These are phyloP conservation scores for Suillus luteus DNA, from an alignment of 768 basidiomycete genomes.

Conservation along the genomic window DNA sequence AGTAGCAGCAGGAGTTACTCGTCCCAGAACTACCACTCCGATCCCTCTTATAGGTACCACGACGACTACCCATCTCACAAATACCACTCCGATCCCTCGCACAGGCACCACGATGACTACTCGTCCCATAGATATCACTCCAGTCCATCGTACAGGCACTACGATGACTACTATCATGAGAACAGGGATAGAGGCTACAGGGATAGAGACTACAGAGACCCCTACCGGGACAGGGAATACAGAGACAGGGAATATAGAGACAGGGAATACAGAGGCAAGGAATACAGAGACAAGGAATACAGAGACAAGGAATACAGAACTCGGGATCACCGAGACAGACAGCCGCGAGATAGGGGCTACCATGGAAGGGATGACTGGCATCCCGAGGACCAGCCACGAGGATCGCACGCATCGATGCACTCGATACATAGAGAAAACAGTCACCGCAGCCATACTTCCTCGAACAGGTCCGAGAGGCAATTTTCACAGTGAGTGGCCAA, in stretches of 20 bases:
- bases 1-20: constrained; percentile 30
- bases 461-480: constrained; percentile 20
- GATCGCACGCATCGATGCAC: constrained; percentile 21
- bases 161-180: constrained; percentile 24
- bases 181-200: constrained; percentile 23
- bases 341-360: neutral
- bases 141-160: constrained; percentile 26
- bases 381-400: constrained; percentile 17
- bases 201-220: constrained; percentile 26
- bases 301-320: constrained; percentile 4
- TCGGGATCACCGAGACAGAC: constrained; percentile 4
- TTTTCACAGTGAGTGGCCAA: constrained; percentile 22
- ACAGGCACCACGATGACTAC: constrained; percentile 13
- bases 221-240: constrained; percentile 19
- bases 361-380: constrained; percentile 5
- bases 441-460: constrained; percentile 21
- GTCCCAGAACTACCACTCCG: constrained; percentile 24
- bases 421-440: constrained; percentile 22
- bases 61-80: constrained; percentile 20
- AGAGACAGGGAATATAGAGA: constrained; percentile 23
- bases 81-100: constrained; percentile 24
- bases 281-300: constrained; percentile 4
- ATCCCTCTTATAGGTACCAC: constrained; percentile 13
- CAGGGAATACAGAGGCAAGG: constrained; percentile 19
- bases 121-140: constrained; percentile 25